Base-by-base conservation (phyloP, 768 basidiomycete genomes). In the Termitomyces sp. region DNA sequence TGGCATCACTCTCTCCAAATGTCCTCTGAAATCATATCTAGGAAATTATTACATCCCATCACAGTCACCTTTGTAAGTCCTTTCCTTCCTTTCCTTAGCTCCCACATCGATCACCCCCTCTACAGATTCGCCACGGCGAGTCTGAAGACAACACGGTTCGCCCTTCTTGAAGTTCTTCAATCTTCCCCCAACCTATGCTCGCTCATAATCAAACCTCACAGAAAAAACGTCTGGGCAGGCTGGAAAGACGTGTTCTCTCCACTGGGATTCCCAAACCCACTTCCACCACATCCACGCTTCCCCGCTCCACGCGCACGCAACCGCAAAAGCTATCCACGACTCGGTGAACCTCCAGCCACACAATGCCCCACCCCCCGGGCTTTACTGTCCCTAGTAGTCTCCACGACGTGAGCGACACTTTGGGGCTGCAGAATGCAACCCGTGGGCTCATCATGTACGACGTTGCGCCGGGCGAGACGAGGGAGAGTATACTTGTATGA, bases 171-270 rank as follows among this genome's bases (percentile, higher is more conserved):
- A n/a, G n/a, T n/a, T n/a, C n/a, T 24, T 18, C 15, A 15, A 28
- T 7, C 40, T 20, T 16, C 28, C 15, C 3, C 28, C 28, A 28
- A 28, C 28, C 28, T 28, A 28, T 28, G 28, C 28, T 28, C 4
- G 4, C 28, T 28, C 28, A 28, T 4, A 28, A 28, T 28, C 28
- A 28, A 28, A n/a, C n/a, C 28, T 18, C 58, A 46, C 54, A 80
- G 78, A 75, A 69, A n/a, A 67, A 52, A 66, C 0, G 72, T 89
- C 11, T 91, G 90, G 89, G 86, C 90, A 24, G 91, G 91, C 4
- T 90, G 89, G 84, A 84, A 82, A 63, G 90, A 93, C 74, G 80
- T 90, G 1, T 77, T 93, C 11, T 87, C 89, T 39, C 83, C 83
- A 60, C 83, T 89, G 59, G 91, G 91, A 46, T 11, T 22, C 85